Percentiles rank a stretch among this genome's conserved stretches.
Conservation (phyloP, 2,329 filamentous ascomycete genomes). For the Coniochaeta pulveracea region DNA sequence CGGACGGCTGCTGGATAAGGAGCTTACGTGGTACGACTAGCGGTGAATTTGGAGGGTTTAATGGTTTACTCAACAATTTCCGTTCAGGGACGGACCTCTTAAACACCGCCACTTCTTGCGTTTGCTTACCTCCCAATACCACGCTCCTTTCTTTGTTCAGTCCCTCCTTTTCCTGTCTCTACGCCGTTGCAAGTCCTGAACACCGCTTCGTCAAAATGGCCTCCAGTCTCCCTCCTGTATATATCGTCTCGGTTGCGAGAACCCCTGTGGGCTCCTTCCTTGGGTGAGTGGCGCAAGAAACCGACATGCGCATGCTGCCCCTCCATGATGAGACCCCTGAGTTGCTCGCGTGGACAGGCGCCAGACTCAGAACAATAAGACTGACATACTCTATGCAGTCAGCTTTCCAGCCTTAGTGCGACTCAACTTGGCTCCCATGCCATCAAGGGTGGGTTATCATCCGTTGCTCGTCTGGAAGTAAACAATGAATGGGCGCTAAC, state of each 20-base stretch:
- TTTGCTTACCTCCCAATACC: not conserved
- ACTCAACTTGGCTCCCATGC: conserved; percentile 80
- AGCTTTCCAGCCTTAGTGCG: conserved; percentile 77
- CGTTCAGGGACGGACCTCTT: not conserved
- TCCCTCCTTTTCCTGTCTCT: conserved; percentile 2
- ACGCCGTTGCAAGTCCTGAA: conserved; percentile 1
- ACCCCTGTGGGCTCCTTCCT: conserved; percentile 93
- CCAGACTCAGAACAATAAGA: not conserved
- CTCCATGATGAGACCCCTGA: conserved; percentile 6
- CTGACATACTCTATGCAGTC: conserved; percentile 38
- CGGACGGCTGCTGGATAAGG: not conserved
- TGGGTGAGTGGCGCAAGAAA: conserved; percentile 46
- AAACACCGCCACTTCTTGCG: not conserved
- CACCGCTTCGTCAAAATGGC: conserved; percentile 57
- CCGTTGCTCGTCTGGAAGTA: not conserved
- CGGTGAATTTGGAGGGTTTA: not conserved
- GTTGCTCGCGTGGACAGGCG: too few relatives aligned
- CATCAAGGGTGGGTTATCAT: conserved; percentile 63
- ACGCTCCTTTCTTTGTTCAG: conserved; percentile 1
- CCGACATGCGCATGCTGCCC: conserved; percentile 1
- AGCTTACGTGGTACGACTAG: too few relatives aligned
- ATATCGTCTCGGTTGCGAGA: conserved; percentile 86
- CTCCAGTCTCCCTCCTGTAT: conserved; percentile 74
- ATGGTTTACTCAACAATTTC: conserved; percentile 4
- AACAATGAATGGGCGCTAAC: conserved; percentile 4